Conservation (phyloP, 805 yeast species). For the Pichia eremophila region DNA sequence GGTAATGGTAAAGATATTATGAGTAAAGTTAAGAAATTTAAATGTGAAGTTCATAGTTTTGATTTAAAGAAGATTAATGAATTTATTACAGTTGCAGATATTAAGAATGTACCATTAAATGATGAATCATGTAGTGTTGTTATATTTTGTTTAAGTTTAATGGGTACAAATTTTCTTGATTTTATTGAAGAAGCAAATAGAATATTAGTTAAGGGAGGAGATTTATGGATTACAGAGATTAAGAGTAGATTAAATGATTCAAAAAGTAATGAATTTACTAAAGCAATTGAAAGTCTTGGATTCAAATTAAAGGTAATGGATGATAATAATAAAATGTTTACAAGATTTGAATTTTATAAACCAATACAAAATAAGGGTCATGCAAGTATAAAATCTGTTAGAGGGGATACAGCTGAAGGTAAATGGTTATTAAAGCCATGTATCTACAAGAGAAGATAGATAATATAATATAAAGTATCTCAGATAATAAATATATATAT, state of each 20-base stretch:
- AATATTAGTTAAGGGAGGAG: conserved; percentile 82
- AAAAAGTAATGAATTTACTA: conserved; percentile 72
- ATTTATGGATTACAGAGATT: conserved; percentile 95
- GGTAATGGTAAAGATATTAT: conserved; percentile 14
- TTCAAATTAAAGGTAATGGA: conserved; percentile 86
- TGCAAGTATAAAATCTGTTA: conserved; percentile 49
- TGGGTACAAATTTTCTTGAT: conserved; percentile 96
- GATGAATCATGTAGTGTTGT: conserved; percentile 78
- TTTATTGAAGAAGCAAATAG: conserved; percentile 86
- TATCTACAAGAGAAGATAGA: conserved; percentile 79
- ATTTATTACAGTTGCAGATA: conserved; percentile 93
- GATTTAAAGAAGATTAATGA: conserved; percentile 86
- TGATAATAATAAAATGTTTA: conserved; percentile 83
- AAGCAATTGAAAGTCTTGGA: conserved; percentile 67
- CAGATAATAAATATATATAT: too few species aligned
- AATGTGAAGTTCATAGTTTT: conserved; percentile 71
- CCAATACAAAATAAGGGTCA: conserved; percentile 64
- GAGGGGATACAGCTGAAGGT: conserved; percentile 59
- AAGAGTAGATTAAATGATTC: conserved; percentile 80
- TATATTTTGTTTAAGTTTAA: conserved; percentile 86
- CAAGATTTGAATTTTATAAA: conserved; percentile 88
- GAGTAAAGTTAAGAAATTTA: conserved; percentile 21
- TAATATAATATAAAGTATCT: too few species aligned
- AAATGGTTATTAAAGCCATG: conserved; percentile 92
- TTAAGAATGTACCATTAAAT: conserved; percentile 75